Evolutionary conservation across 352 stramenopile species (phyloP).

Genomic region (Phytophthora crassamura): DNA sequence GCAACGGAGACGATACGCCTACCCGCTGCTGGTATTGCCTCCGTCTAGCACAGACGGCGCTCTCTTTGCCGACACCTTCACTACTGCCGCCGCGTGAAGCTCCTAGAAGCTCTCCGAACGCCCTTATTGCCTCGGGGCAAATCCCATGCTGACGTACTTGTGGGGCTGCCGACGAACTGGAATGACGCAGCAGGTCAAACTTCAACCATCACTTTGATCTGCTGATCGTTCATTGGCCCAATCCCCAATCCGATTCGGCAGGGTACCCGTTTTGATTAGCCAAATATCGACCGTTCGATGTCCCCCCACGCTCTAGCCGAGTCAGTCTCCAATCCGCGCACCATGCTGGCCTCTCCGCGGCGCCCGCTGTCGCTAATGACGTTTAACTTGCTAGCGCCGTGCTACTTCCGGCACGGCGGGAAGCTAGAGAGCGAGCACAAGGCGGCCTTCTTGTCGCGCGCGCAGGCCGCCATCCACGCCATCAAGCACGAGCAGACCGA

Average conservation of each 20-base stretch:
- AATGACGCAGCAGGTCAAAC: slow-evolving; percentile 9
- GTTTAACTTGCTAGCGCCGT: slow-evolving; percentile 89
- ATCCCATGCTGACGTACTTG: no score
- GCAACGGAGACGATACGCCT: no score
- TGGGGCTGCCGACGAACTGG: no score
- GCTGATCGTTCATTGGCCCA: slow-evolving; percentile 3
- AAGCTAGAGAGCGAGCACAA: slow-evolving; percentile 71
- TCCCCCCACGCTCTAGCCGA: no score
- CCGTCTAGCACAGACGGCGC: no score
- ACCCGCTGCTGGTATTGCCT: no score
- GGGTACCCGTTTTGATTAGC: no score
- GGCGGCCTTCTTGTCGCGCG: slow-evolving; percentile 67
- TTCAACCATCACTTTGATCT: slow-evolving; percentile 10
- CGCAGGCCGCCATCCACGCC: slow-evolving; percentile 70
- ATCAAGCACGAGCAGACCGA: slow-evolving; percentile 80
- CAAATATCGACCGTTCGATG: no score
- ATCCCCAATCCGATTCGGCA: not conserved
- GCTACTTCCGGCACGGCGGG: slow-evolving; percentile 88
- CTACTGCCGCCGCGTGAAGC: no score
- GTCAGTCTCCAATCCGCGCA: not conserved
- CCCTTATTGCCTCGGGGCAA: no score
- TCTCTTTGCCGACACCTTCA: no score
- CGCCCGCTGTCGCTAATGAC: slow-evolving; percentile 80
- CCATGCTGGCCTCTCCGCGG: slow-evolving; percentile 39
- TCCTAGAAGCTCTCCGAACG: no score